Base-by-base conservation (phyloP, 441 rosid genomes). In the Aquilaria agallochum region DNA sequence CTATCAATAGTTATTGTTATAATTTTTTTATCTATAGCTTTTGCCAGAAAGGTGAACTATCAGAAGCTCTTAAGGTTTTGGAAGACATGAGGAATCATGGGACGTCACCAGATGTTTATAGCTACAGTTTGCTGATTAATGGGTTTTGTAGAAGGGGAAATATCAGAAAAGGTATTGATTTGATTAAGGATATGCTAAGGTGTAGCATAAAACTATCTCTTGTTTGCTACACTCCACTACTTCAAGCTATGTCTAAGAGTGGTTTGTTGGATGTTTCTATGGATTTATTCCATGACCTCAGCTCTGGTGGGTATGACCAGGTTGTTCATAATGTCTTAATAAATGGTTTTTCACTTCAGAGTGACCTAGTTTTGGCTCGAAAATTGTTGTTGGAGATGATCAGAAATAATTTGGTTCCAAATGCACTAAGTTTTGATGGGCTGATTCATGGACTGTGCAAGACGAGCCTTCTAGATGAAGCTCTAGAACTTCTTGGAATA, bases 11-110 rank as follows among this genome's bases (percentile, higher is more conserved):
- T 56, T 78, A 78, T 62, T 81, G 85, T 69, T 83, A 74, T 59
- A 86, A 86, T 76, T 78, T 80, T n/a, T 56, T 83, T 63, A 78
- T 86, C 56, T 72, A 68, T 53, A 77, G 84, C 47, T 70, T 81
- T 69, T 81, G 87, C 74, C 83, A 49, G 44, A 78, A 69, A 54
- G 77, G 84, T 63, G 76, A 81, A 67, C 31, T 61, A 32, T 34
- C 58, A 49, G 60, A 66, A 59, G 87, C 79, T 50, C 45, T 68
- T 67, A 66, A 69, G 64, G 62, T 83, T 66, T 66, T 79, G 57
- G 72, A 79, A 65, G 80, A 86, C 73, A 86, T 86, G 85, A 75
- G 40, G 64, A 66, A 64, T 45, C 60, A 56, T 12, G 72, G 78
- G 40, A 60, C 76, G 60, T 55, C 65, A 9, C 82, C 82, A 13